These are phyloP conservation scores for Fusarium hostae DNA, from an alignment of 2,329 filamentous ascomycete genomes.

Conservation along the genomic window DNA sequence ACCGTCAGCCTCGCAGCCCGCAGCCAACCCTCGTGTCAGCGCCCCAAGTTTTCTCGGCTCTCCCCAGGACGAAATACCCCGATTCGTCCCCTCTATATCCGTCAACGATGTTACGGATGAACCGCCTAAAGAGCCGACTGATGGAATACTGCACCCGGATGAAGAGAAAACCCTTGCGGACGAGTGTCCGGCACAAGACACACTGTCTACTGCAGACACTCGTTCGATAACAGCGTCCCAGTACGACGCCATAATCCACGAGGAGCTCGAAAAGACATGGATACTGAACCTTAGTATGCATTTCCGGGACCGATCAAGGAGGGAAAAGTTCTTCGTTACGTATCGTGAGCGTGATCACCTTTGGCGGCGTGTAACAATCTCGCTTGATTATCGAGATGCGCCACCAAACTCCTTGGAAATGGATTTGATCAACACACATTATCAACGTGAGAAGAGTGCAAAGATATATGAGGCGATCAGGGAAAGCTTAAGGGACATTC, in stretches of 20 bases:
- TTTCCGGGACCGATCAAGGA: constrained; percentile 89
- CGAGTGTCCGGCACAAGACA: constrained; percentile 44
- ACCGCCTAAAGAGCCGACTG: constrained; percentile 4
- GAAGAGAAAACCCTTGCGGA: constrained; percentile 39
- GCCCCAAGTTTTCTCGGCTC: constrained; percentile 58
- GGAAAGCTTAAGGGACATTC: constrained; percentile 90
- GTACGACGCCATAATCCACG: constrained; percentile 74
- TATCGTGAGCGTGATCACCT: constrained; percentile 82
- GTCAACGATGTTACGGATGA: constrained; percentile 25
- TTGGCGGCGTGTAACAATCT: constrained; percentile 92
- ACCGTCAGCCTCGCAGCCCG: constrained; percentile 36
- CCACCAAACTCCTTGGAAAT: constrained; percentile 84
- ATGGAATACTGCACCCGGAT: constrained; percentile 20
- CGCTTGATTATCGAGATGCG: constrained; percentile 88
- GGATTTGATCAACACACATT: constrained; percentile 80
- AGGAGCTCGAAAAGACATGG: constrained; percentile 89
- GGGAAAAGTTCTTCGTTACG: constrained; percentile 98
- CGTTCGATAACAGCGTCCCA: constrained; percentile 63
- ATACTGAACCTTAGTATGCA: constrained; percentile 99
- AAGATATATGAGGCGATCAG: constrained; percentile 95
- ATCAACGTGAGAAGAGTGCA: constrained; percentile 90
- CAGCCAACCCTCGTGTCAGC: constrained; percentile 56
- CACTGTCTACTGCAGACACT: constrained; percentile 53
- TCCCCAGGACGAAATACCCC: constrained; percentile 32
- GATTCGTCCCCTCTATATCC: constrained; percentile 32